These are phyloP conservation scores for Pulveroboletus frians DNA, from an alignment of 768 basidiomycete genomes.

Conservation along the genomic window DNA sequence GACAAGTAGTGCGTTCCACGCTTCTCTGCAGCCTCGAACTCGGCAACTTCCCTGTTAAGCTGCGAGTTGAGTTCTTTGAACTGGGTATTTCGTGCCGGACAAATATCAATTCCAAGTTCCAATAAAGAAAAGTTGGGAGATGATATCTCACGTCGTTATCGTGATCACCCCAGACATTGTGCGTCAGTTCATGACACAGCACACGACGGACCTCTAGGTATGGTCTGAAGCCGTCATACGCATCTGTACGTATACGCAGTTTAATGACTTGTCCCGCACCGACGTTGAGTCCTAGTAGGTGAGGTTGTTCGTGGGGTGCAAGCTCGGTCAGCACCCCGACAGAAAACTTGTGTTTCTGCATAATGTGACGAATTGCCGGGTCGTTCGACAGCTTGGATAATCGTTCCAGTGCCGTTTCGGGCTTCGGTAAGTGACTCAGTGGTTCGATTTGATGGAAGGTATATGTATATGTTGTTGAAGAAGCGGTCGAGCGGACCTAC, in stretches of 20 bases:
- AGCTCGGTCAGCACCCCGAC: conserved; percentile 72
- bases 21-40: conserved; percentile 52
- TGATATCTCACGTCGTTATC: conserved; percentile 55
- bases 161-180: conserved; percentile 71
- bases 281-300: conserved; percentile 64
- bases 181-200: conserved; percentile 72
- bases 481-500: conserved; percentile 55
- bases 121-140: background rate
- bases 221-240: conserved; percentile 64
- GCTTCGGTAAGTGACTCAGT: conserved; percentile 59
- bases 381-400: conserved; percentile 61
- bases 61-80: conserved; percentile 74
- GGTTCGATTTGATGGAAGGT: conserved; percentile 63
- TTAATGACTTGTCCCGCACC: conserved; percentile 60
- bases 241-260: conserved; percentile 62
- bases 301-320: conserved; percentile 70
- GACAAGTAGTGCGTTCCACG: conserved; percentile 52
- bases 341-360: conserved; percentile 63
- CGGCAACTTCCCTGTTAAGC: conserved; percentile 66
- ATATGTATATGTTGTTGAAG: conserved; percentile 47
- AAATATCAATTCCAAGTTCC: background rate
- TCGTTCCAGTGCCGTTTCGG: conserved; percentile 48
- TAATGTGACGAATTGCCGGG: conserved; percentile 63
- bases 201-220: conserved; percentile 64
- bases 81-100: conserved; percentile 32